These are phyloP conservation scores for Papilionanthe hybrid DNA, from an alignment of 116 monocot species.

Conservation along the genomic window DNA sequence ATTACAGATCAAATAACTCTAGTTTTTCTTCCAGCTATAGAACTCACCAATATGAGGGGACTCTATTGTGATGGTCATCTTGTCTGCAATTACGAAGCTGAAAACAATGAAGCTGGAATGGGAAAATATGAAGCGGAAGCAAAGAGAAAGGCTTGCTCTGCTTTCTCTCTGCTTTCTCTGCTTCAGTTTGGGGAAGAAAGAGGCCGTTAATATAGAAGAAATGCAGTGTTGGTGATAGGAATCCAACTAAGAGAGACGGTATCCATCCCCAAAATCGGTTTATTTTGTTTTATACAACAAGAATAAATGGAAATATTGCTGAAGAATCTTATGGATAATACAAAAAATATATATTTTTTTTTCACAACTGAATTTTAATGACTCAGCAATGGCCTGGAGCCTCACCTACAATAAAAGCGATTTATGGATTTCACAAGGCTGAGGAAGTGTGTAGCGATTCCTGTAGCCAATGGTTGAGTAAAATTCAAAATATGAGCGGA, in stretches of 20 bases:
- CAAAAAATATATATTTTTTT: not conserved
- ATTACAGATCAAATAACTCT: not conserved
- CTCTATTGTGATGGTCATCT: slow-evolving; percentile 57
- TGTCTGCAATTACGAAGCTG: not conserved
- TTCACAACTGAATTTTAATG: not conserved
- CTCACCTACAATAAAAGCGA: not conserved
- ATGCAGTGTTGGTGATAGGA: not conserved
- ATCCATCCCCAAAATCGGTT: not conserved
- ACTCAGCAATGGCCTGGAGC: not conserved
- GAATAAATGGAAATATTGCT: not conserved
- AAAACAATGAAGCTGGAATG: not conserved
- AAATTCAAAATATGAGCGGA: too few species aligned
- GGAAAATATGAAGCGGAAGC: not conserved
- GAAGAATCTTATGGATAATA: not conserved
- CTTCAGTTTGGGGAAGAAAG: not conserved
- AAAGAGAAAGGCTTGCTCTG: not conserved
- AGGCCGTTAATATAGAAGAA: not conserved
- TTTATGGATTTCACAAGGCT: too few species aligned
- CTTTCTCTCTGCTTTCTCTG: not conserved
- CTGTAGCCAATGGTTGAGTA: too few species aligned
- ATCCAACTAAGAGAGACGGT: not conserved
- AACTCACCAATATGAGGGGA: slow-evolving; percentile 21
- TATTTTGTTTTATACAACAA: not conserved
- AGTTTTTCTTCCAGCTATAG: not conserved
- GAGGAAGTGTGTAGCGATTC: too few species aligned